phyloP scores from a whole-genome alignment of 202 grass and related monocot genomes.

The Musa balbisiana region DNA sequence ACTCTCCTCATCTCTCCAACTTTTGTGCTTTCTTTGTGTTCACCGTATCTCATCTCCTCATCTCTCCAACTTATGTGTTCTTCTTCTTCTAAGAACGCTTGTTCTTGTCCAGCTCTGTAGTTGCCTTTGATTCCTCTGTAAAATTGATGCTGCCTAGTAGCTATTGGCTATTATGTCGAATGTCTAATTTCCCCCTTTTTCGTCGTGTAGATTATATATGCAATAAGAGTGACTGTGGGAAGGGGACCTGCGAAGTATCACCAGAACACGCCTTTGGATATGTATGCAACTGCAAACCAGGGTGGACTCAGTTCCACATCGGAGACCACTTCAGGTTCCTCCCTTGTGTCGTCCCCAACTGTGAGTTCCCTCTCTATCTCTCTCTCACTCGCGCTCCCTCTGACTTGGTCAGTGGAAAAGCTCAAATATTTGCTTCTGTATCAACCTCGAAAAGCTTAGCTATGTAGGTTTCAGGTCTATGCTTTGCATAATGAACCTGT shows the following conservation, averaged over 20 bases:
- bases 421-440: background rate
- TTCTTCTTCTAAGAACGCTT: background rate
- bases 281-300: slow-evolving; percentile 55
- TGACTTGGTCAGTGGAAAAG: background rate
- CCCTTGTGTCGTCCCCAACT: slow-evolving; percentile 85
- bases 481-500: too few relatives aligned
- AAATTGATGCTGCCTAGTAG: too few relatives aligned
- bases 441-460: background rate
- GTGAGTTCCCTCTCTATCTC: slow-evolving; percentile 36
- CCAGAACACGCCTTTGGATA: slow-evolving; percentile 39
- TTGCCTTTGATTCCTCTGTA: background rate
- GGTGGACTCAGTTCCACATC: slow-evolving; percentile 74
- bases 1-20: background rate
- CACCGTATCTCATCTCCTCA: background rate
- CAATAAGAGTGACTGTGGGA: slow-evolving; percentile 43
- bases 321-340: slow-evolving; percentile 50
- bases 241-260: slow-evolving; percentile 57
- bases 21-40: background rate
- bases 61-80: background rate
- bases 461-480: too few relatives aligned
- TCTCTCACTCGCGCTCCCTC: background rate
- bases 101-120: background rate
- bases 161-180: background rate
- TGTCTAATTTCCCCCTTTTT: background rate
- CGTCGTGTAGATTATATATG: slow-evolving; percentile 44